Conservation (phyloP, 164 flowering plant species). For the Vitis rupestris region DNA sequence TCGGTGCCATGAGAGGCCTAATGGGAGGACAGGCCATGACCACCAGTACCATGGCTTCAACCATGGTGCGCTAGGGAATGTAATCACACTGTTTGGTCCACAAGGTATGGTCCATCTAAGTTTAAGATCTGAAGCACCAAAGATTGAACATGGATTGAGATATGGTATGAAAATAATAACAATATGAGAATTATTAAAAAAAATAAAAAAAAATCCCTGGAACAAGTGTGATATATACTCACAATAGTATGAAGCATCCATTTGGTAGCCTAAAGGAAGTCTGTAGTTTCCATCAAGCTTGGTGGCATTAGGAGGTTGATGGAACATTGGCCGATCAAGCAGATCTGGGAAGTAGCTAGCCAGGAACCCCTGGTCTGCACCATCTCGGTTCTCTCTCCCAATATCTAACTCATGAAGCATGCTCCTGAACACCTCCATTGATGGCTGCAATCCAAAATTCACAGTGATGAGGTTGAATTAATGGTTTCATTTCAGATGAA, state of each 20-base stretch:
- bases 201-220: background rate
- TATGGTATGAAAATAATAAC: no score
- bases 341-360: constrained; percentile 76
- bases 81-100: constrained; percentile 94
- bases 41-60: constrained; percentile 99
- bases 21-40: constrained; percentile 96
- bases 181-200: no score
- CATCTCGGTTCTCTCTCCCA: constrained; percentile 68
- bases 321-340: constrained; percentile 84
- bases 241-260: constrained; percentile 98
- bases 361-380: constrained; percentile 95
- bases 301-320: constrained; percentile 68
- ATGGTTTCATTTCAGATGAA: no score
- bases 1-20: constrained; percentile 89
- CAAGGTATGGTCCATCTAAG: constrained; percentile 89
- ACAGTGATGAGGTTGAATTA: background rate
- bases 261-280: constrained; percentile 96
- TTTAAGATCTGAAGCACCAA: constrained; percentile 54
- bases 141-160: background rate
- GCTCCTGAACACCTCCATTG: constrained; percentile 66
- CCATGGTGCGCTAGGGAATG: constrained; percentile 93
- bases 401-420: constrained; percentile 67
- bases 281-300: constrained; percentile 74
- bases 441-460: constrained; percentile 61
- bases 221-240: constrained; percentile 18